Base-by-base conservation (phyloP, 768 basidiomycete species). In the Mycena crocata region DNA sequence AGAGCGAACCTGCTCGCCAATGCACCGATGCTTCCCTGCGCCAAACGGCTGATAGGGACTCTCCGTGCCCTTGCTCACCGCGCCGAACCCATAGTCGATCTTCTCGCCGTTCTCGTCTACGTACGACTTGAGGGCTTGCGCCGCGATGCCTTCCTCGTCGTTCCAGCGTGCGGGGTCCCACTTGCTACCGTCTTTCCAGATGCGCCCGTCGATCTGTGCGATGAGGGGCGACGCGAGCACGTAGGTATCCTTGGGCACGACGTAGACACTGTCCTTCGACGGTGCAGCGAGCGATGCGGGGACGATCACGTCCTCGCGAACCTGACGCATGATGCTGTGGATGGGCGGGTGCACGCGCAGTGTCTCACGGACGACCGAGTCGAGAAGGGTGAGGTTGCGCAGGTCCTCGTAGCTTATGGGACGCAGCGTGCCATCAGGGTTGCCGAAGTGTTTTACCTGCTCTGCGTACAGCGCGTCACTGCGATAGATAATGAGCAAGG, bases 41-140 rank as follows among this genome's bases (percentile, higher is more conserved):
- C 98, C 98, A 73, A 99, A 99, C 2, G 98, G 98, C 76, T 98
- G 94, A 78, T 99, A 98, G 52, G 94, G 95, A 71, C 92, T 94
- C 62, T 96, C 94, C 8, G 96, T 98, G 54, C 96, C 96, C 82
- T 98, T 98, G 82, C 92, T 94, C 56, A 99, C 93, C 66, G 90
- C 88, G 57, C 98, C 98, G 78, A 94, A 99, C 2, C 98, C 98
- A 74, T 92, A 99, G 78, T 99, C 98, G 66, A 99, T 84, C 83
- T 96, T 96, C 79, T 97, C 94, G 62, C 94, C 92, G 34, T 79
- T 78, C 72, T 90, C 90, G 71, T 93, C 93, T 42, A 81, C 78
- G 74, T 98, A 95, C 69, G 86, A 84, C 73, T 88, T 89, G 73
- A 88, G 88, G 19, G 95, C 95, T 75, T 89, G 85, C 28, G 90